Base-by-base conservation (phyloP, 2,329 filamentous ascomycete species). In the Ascocoryne sarcoides region DNA sequence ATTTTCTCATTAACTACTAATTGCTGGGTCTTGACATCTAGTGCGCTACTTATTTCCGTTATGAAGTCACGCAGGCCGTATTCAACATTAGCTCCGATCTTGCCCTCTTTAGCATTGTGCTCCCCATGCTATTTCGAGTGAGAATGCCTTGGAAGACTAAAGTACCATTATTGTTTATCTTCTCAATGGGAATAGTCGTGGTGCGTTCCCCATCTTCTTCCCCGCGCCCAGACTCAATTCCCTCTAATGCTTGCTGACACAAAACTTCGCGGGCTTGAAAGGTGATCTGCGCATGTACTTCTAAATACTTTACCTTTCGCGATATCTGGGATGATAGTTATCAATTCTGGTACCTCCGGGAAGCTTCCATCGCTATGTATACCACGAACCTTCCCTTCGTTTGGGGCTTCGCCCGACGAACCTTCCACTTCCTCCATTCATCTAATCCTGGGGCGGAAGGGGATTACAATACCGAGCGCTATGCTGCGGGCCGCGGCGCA, bases 41-140 rank as follows among this genome's bases (percentile, higher is more conserved):
- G 18, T 77, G 73, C 51, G 70, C 71, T 2, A 71, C 70, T 0
- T 66, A 70, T 3, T 64, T 67, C 18, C 64, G 73, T 50, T 76
- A 74, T 47, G 65, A 72, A 14, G 73, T 76, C 36, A 68, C 71
- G 10, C 73, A 77, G 44, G 67, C 69, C 4, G 62, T 65, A 5
- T 67, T 78, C 53, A 78, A 79, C 49, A 68, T 77, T 34, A 67
- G 68, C 3, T 75, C 71, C 21, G 75, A 78, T 45, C 32, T 75
- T 2, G 63, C 71, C 59, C 76, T 79, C 48, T 67, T 78, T 17
- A 46, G 65, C 1, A 67, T 78, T 14, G 71, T 73, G 1, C 64
- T 78, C 49, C 72, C 73, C 1, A 52, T 69, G 18, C 62, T 79
- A 18, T 44, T 71, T 14, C 64, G 66, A 16, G 62, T 73, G 1